phyloP scores from a whole-genome alignment of 495 filamentous ascomycete species.

The Neurospora sp. region DNA sequence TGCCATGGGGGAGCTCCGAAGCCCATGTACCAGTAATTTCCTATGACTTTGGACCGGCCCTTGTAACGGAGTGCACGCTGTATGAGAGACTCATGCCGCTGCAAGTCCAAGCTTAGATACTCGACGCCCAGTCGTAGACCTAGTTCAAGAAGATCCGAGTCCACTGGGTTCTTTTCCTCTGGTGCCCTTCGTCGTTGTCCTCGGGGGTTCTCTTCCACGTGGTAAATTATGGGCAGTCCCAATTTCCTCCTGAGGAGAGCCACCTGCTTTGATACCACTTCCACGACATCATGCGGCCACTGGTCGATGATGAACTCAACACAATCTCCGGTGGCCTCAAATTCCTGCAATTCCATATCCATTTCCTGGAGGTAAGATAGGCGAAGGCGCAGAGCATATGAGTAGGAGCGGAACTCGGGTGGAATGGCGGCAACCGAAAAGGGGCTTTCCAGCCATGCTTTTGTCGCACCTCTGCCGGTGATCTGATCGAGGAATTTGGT shows the following conservation, averaged over 20 bases:
- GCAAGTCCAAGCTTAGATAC: conserved; percentile 59
- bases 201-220: conserved; percentile 46
- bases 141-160: conserved; percentile 53
- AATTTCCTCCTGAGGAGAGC: conserved; percentile 54
- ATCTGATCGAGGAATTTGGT: conserved; percentile 59
- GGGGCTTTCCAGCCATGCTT: conserved; percentile 54
- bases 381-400: conserved; percentile 54
- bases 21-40: conserved; percentile 45
- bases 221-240: conserved; percentile 58
- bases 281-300: conserved; percentile 42
- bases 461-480: conserved; percentile 45
- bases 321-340: conserved; percentile 61
- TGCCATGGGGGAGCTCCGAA: conserved; percentile 50
- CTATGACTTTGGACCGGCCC: conserved; percentile 68
- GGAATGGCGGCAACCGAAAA: conserved; percentile 63
- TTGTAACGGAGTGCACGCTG: conserved; percentile 44
- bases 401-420: conserved; percentile 53
- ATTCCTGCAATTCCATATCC: conserved; percentile 46
- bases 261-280: conserved; percentile 45
- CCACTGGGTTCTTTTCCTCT: conserved; percentile 38
- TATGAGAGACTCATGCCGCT: conserved; percentile 41
- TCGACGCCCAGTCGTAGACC: conserved; percentile 65
- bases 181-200: conserved; percentile 29
- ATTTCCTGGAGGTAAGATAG: conserved; percentile 49
- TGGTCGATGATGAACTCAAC: conserved; percentile 62